phyloP scores from a whole-genome alignment of 306 rosid genomes.

The Casuarina equisetifolia region DNA sequence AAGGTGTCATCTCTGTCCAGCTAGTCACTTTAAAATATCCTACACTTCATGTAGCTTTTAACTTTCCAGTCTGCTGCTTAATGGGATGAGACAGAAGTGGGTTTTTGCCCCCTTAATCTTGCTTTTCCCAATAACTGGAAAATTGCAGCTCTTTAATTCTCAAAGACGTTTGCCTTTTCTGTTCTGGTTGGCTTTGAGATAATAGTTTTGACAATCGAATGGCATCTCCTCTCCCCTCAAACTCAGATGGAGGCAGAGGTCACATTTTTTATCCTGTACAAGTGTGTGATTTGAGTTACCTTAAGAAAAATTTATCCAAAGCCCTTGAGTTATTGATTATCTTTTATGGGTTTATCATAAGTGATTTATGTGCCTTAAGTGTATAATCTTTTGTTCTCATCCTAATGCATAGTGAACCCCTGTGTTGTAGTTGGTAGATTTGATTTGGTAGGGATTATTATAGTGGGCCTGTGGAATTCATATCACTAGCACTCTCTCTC shows the following conservation, averaged over 20 bases:
- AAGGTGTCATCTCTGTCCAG: constrained; percentile 4
- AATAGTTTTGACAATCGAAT: neutral
- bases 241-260: neutral
- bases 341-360: neutral
- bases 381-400: neutral
- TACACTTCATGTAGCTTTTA: constrained; percentile 2
- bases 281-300: neutral
- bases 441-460: neutral
- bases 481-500: no score
- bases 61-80: constrained; percentile 1
- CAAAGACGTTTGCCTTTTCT: neutral
- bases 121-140: neutral
- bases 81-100: constrained; percentile 3
- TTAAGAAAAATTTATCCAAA: neutral
- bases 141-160: neutral
- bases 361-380: neutral
- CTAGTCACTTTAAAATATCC: constrained; percentile 9
- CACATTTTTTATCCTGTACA: neutral
- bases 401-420: neutral
- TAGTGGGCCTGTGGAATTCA: neutral
- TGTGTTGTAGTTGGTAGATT: neutral
- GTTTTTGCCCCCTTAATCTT: neutral
- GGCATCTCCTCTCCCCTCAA: neutral
- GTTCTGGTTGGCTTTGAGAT: neutral
- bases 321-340: neutral